Conservation (phyloP, 2,329 filamentous ascomycete species). For the Penicillium thymicola region DNA sequence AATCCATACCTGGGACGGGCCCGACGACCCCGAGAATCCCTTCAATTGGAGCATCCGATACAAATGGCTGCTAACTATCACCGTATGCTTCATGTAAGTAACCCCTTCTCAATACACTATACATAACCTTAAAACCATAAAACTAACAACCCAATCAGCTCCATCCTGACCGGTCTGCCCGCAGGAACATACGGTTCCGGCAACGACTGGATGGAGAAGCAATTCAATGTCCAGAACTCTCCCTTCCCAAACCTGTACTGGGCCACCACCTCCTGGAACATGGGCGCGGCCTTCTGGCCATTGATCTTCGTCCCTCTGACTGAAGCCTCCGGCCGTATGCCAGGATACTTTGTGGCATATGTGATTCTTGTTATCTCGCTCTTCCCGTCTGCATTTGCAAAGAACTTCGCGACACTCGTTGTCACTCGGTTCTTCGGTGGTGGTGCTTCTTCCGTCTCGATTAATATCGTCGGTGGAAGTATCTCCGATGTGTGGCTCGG, state of each 20-base stretch:
- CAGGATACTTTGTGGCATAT: constrained; percentile 45
- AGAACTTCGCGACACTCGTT: constrained; percentile 47
- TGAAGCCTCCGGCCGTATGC: constrained; percentile 44
- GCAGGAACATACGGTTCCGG: constrained; percentile 42
- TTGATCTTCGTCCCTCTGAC: constrained; percentile 33
- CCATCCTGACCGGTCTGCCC: constrained; percentile 41
- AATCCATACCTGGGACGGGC: constrained; percentile 29
- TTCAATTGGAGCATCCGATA: constrained; percentile 42
- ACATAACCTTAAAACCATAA: not conserved
- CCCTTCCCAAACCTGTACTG: constrained; percentile 33
- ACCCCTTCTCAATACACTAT: not conserved
- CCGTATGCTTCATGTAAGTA: constrained; percentile 40
- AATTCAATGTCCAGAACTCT: constrained; percentile 32
- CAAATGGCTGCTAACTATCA: constrained; percentile 44
- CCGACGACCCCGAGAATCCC: constrained; percentile 23
- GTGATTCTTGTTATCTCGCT: constrained; percentile 42
- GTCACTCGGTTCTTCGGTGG: constrained; percentile 46
- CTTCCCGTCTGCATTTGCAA: constrained; percentile 43
- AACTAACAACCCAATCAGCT: constrained; percentile 20
- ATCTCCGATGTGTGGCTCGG: constrained; percentile 39
- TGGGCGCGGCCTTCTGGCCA: constrained; percentile 36
- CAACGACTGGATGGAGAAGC: constrained; percentile 26
- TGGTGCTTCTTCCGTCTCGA: constrained; percentile 43
- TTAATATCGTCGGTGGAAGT: constrained; percentile 40
- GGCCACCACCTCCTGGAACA: constrained; percentile 36